Base-by-base conservation (phyloP, 1,284 basidiomycete species). In the Rhodotorula sp. region DNA sequence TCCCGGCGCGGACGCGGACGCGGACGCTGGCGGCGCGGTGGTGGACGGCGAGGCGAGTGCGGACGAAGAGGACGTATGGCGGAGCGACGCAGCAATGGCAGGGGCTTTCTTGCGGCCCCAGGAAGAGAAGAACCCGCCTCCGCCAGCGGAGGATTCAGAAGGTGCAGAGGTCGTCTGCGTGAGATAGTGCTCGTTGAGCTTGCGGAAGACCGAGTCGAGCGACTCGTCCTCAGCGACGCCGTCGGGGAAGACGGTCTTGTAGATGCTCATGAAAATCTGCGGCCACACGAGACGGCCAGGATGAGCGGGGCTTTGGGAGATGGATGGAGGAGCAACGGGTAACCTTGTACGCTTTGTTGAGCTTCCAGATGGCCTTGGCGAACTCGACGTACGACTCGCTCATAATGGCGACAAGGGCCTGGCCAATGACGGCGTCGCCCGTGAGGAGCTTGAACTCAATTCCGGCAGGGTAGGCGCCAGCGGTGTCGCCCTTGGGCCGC, bases 341-440 rank as follows among this genome's bases (percentile, higher is more conserved):
- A 1, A 69, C 69, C 55, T 77, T 77, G 72, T 74, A 76, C 13
- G 74, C 67, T 27, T 60, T 64, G 48, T 78, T 79, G 54, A 79
- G 71, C 65, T 79, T 79, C 66, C 60, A 79, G 27, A 78, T 48
- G 17, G 74, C 76, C 54, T 70, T 65, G 50, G 70, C 69, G 48
- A 74, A 75, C 50, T 66, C 58, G 17, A 69, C 50, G 55, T 77
- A 78, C 17, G 59, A 66, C 55, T 79, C 77, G 55, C 63, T 61
- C 34, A 78, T 70, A n/a, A 79, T 67, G 53, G 76, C 74, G 22
- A 71, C 57, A 22, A 79, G 71, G 3, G 78, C 73, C 37, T 75
- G 71, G 2, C 71, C 74, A 41, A 77, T 73, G 10, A 58, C 60
- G 13, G 73, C 69, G 58, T 79, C 78, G n/a, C 72, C 74, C 15